Conservation (phyloP, 2,329 filamentous ascomycete genomes). For the Lachnellula subtilissima region DNA sequence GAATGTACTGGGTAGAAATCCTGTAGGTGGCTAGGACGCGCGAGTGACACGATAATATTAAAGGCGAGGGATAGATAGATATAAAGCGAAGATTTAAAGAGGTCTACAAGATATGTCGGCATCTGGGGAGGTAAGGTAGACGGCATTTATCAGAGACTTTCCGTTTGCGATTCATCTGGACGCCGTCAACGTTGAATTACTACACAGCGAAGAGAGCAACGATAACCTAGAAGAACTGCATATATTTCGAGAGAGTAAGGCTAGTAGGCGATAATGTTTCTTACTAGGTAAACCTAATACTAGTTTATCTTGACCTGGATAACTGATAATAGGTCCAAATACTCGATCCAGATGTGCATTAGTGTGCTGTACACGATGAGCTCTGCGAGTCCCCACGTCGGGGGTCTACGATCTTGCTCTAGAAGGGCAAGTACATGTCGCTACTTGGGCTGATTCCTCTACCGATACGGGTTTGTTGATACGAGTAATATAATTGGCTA, state of each 20-base stretch:
- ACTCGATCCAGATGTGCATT: background rate
- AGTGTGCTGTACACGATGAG: background rate
- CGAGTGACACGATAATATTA: conserved; percentile 49
- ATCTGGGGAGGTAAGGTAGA: conserved; percentile 20
- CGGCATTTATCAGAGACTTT: conserved; percentile 21
- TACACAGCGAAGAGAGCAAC: background rate
- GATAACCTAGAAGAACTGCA: no score
- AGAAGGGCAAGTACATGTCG: background rate
- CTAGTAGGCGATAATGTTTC: no score
- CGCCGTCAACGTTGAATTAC: background rate
- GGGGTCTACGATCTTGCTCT: background rate
- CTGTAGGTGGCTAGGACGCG: conserved; percentile 50
- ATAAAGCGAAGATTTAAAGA: conserved; percentile 42
- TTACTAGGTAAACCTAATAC: background rate
- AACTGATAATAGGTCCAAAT: background rate
- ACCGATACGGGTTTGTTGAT: background rate
- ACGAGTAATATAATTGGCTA: background rate
- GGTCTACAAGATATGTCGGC: conserved; percentile 15
- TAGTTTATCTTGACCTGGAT: background rate
- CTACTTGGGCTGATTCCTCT: background rate
- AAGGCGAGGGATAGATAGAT: conserved; percentile 44
- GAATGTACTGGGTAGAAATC: conserved; percentile 41
- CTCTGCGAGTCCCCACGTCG: background rate
- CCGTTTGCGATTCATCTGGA: conserved; percentile 31
- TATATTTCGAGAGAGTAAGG: no score